Base-by-base conservation (phyloP, 169 alveolate genomes). In the Plasmodium ovale region DNA sequence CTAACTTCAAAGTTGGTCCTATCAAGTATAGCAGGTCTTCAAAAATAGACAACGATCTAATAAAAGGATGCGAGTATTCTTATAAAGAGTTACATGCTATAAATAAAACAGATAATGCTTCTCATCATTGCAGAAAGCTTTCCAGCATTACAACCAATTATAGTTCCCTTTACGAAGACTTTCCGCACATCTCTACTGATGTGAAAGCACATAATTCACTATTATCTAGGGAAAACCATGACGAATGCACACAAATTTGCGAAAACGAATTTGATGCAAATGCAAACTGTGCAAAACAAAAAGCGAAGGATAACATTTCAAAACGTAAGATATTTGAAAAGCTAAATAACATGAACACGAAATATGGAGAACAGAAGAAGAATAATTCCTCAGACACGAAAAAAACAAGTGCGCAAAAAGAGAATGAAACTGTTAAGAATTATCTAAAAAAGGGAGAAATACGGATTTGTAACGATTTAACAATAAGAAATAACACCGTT, bases 391-490 rank as follows among this genome's bases (percentile, higher is more conserved):
- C n/a, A 25, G 21, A 27, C 42, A 65, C 29, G 54, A 37, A 31
- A 21, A 49, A 25, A 51, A 51, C n/a, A 29, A 16, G 42, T 37
- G 33, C 4, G 19, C 33, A 65, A 37, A 35, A 4, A 25, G 54
- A 31, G n/a, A 49, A 65, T 23, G 42, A 65, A 33, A 25, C n/a
- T 29, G 19, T 25, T 12, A 65, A 54, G 37, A 6, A n/a, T 37
- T 49, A 65, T 47, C 16, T 47, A 51, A 33, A 65, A 9, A 25
- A 65, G 29, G 59, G 42, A 47, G 35, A 37, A 25, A n/a, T 6
- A 39, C 12, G 19, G 29, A 54, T 65, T 49, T 65, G 16, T 65
- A 25, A 65, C 42, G 19, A 35, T 49, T n/a, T 65, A 65, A 65
- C 58, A 12, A n/a, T 27, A 27, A 21, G 42, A 25, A 21, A 44